phyloP scores from a whole-genome alignment of 495 filamentous ascomycete genomes.

The Chaetomidium leptoderma region DNA sequence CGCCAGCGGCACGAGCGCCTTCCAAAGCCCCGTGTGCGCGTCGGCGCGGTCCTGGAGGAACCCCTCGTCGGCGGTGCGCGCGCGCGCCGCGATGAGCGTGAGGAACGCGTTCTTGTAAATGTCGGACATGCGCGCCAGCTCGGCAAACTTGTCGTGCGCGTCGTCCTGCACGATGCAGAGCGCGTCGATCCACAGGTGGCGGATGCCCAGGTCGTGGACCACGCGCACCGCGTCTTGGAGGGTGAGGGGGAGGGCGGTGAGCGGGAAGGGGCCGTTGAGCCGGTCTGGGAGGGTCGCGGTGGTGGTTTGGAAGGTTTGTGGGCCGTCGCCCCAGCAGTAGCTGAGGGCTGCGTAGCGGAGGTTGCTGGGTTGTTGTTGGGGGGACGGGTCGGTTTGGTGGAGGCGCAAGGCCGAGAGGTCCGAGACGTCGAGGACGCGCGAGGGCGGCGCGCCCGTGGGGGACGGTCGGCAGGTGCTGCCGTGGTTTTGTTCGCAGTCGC shows the following conservation, averaged over 20 bases:
- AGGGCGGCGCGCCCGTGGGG: not conserved
- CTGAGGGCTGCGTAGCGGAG: conserved; percentile 15
- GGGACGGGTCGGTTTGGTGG: not conserved
- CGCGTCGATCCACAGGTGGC: conserved; percentile 30
- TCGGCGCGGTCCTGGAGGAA: conserved; percentile 1
- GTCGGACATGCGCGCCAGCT: conserved; percentile 16
- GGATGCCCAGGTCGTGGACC: conserved; percentile 13
- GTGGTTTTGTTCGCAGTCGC: conserved; percentile 3
- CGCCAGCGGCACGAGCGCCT: not conserved
- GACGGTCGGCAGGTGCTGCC: not conserved
- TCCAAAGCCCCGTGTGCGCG: conserved; percentile 3
- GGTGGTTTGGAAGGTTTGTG: conserved; percentile 7
- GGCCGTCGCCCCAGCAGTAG: conserved; percentile 20
- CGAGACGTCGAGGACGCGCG: conserved; percentile 15
- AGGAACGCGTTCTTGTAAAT: conserved; percentile 24
- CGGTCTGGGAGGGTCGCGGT: conserved; percentile 1
- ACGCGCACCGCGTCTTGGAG: conserved; percentile 33
- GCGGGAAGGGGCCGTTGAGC: conserved; percentile 9
- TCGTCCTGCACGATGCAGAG: conserved; percentile 20
- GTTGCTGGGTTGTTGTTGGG: not conserved
- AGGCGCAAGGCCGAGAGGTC: not conserved
- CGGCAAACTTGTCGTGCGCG: conserved; percentile 4
- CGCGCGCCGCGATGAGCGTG: conserved; percentile 22
- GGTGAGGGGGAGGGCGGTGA: conserved; percentile 17
- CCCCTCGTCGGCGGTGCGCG: not conserved